Conservation (phyloP, 73 alveolate genomes). For the Paramecium sexaurelia region DNA sequence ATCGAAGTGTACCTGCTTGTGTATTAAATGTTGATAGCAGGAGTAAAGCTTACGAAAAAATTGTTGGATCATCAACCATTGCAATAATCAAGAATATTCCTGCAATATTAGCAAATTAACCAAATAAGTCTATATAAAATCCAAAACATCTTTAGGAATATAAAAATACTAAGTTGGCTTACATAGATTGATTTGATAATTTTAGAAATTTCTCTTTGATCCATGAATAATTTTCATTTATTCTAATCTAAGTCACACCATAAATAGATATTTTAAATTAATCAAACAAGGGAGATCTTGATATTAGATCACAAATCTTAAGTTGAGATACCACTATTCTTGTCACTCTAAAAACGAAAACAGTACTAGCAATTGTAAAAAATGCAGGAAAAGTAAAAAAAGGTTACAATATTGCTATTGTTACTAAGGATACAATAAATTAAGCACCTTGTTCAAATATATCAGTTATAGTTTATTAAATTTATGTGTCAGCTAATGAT, state of each 20-base stretch:
- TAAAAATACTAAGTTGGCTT: slow-evolving; percentile 1
- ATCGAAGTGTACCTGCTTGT: slow-evolving; percentile 44
- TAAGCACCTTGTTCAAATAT: slow-evolving; percentile 20
- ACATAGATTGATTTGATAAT: neutral
- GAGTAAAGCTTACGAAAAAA: slow-evolving; percentile 13
- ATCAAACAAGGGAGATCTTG: slow-evolving; percentile 12
- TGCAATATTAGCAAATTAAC: slow-evolving; percentile 5
- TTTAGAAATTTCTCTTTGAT: neutral
- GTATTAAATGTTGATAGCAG: slow-evolving; percentile 7
- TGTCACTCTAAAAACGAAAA: neutral
- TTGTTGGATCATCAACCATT: neutral
- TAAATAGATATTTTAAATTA: neutral
- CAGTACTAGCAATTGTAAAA: neutral
- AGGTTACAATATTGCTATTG: slow-evolving; percentile 17
- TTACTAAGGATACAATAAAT: neutral
- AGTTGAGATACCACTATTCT: neutral
- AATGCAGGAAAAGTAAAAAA: neutral
- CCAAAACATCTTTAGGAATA: slow-evolving; percentile 19
- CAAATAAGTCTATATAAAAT: neutral
- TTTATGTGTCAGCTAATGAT: neutral
- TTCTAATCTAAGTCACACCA: slow-evolving; percentile 37
- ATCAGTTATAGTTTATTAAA: slow-evolving; percentile 12
- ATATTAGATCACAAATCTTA: slow-evolving; percentile 22
- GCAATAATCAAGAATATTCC: slow-evolving; percentile 21
- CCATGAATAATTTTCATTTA: neutral